A percentile compares a stretch with the other conserved stretches of the same genome.
Conservation (phyloP, 805 yeast species). For the Debaryomyces prosopidis region DNA sequence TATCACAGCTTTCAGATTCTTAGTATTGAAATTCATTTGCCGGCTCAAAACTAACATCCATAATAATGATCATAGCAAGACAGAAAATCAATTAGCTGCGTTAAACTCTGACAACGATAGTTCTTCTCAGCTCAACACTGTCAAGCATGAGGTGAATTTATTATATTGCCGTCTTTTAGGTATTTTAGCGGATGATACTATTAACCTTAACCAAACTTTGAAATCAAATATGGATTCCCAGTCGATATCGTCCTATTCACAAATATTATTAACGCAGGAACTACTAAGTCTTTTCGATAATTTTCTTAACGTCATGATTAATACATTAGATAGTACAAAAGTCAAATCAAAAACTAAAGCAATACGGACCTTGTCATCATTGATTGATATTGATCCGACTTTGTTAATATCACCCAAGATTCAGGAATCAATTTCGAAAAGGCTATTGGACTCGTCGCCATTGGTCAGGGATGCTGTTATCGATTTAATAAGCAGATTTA, state of each 20-base stretch:
- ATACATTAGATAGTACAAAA: slow-evolving; percentile 27
- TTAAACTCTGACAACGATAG: slow-evolving; percentile 10
- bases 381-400: slow-evolving; percentile 53
- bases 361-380: slow-evolving; percentile 56
- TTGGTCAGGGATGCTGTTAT: slow-evolving; percentile 75
- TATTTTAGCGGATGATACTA: slow-evolving; percentile 9
- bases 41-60: neutral
- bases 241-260: slow-evolving; percentile 17
- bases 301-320: slow-evolving; percentile 50
- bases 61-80: neutral
- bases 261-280: slow-evolving; percentile 27
- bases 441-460: slow-evolving; percentile 63
- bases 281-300: slow-evolving; percentile 48
- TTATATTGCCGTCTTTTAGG: slow-evolving; percentile 5
- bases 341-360: slow-evolving; percentile 51
- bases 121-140: neutral
- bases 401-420: slow-evolving; percentile 53
- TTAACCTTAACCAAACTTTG: slow-evolving; percentile 7
- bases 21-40: slow-evolving; percentile 12
- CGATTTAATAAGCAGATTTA: slow-evolving; percentile 57
- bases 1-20: slow-evolving; percentile 11
- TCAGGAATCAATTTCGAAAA: slow-evolving; percentile 49
- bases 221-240: slow-evolving; percentile 12
- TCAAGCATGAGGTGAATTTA: neutral
- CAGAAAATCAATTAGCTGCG: slow-evolving; percentile 5